Base-by-base conservation (phyloP, 306 rosid species). In the Prunus campanulata region DNA sequence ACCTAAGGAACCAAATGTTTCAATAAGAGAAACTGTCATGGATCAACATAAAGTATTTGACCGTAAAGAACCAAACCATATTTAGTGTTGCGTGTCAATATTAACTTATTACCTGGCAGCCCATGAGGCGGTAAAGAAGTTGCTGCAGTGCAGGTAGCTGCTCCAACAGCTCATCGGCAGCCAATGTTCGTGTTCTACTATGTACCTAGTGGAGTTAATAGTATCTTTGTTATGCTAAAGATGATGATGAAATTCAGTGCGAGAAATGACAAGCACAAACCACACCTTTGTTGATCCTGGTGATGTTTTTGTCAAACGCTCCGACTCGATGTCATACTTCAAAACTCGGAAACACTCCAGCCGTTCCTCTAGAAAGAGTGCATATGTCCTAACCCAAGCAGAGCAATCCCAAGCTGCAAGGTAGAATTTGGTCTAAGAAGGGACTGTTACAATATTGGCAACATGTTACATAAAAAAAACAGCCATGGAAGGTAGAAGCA, bases 401-500 rank as follows among this genome's bases (percentile, higher is more conserved):
- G 98, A 95, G 78, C 98, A 95, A 67, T 90, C 97, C 98, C 98
- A 95, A 77, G 98, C 98, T 95, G 90, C 89, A 84, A 68, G 48
- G 57, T 76, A 81, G 60, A 74, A 68, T 32, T 65, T 71, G 65
- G 73, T 77, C 76, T 77, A 74, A 79, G 83, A 60, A 79, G 30
- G 60, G 72, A 62, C 77, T 78, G 61, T 49, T 20, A 50, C 52
- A 49, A 75, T 39, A 22, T 75, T 10, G 4, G 57, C 30, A 29
- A 65, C 54, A 75, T 51, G 42, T 75, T 65, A 30, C 24, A 22
- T 12, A 22, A 22, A 6, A 6, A 63, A 74, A 50, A 46, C 8
- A 72, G 47, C 42, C 39, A 47, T 56, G 29, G 65, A 57, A 55
- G 72, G 32, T 8, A 52, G 35, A 77, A 68, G 47, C 27, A 74